Evolutionary conservation across 768 basidiomycete genomes (phyloP).

Genomic region (Daedalea quercina): DNA sequence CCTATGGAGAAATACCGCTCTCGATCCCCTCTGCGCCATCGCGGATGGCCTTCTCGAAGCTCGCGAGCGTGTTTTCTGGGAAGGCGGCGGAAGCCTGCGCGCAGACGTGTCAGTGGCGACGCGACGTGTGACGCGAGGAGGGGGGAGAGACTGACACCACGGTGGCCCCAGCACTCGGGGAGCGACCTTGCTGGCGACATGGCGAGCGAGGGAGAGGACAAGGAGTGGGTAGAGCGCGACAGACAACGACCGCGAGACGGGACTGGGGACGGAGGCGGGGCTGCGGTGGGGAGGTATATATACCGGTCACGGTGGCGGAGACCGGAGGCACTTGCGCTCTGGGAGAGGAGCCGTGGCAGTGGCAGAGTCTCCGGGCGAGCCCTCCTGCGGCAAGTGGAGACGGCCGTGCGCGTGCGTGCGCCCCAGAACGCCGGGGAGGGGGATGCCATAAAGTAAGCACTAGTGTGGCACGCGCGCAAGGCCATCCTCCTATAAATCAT

Average conservation of each 20-base stretch:
- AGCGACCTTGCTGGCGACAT: slow-evolving; percentile 16
- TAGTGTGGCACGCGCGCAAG: background rate
- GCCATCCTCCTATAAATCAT: background rate
- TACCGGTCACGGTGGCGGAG: background rate
- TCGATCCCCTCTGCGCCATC: slow-evolving; percentile 97
- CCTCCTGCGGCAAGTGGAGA: background rate
- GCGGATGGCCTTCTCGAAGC: slow-evolving; percentile 90
- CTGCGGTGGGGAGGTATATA: slow-evolving; percentile 7
- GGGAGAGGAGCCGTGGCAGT: background rate
- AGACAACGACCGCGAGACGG: slow-evolving; percentile 5
- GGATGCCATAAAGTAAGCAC: no score
- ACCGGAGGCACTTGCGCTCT: background rate
- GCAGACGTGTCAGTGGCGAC: slow-evolving; percentile 4
- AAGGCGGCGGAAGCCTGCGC: slow-evolving; percentile 74
- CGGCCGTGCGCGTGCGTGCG: background rate
- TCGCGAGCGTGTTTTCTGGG: slow-evolving; percentile 93
- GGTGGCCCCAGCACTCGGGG: slow-evolving; percentile 76
- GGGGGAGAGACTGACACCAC: slow-evolving; percentile 42
- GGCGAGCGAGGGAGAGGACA: slow-evolving; percentile 1
- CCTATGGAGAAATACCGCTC: slow-evolving; percentile 68
- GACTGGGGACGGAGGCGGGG: slow-evolving; percentile 1
- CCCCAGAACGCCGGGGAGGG: background rate
- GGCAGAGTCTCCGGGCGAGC: no score
- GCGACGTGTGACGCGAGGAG: background rate
- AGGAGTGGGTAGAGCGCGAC: slow-evolving; percentile 5